Evolutionary conservation across 2,329 filamentous ascomycete species (phyloP).

Genomic region (Beauveria bassiana): DNA sequence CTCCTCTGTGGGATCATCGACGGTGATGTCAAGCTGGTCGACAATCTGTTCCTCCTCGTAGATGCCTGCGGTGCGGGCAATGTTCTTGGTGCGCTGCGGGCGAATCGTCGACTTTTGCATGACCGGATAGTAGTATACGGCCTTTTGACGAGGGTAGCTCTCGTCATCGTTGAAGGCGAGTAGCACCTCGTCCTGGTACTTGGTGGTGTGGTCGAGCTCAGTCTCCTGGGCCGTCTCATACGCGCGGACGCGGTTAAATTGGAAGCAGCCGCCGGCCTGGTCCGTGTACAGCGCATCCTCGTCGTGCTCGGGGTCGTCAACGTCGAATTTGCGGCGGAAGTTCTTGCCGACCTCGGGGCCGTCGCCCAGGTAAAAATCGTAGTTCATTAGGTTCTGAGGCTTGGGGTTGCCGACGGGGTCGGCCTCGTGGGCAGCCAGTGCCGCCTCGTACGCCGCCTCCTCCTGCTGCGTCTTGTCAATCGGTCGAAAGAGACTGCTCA

Average conservation of each 20-base stretch:
- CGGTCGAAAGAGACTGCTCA: constrained; percentile 54
- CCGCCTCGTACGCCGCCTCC: constrained; percentile 41
- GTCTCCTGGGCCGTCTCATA: constrained; percentile 57
- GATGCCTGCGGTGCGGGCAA: constrained; percentile 44
- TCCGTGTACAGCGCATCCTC: constrained; percentile 48
- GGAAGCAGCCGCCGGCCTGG: constrained; percentile 45
- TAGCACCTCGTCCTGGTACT: constrained; percentile 58
- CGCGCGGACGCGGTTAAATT: constrained; percentile 52
- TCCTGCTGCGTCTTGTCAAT: constrained; percentile 48
- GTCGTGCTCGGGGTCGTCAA: constrained; percentile 46
- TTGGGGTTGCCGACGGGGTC: constrained; percentile 49
- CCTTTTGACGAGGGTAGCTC: constrained; percentile 43
- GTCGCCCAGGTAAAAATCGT: constrained; percentile 58
- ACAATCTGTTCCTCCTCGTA: constrained; percentile 43
- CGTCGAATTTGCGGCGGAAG: constrained; percentile 55
- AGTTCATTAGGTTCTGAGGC: constrained; percentile 53
- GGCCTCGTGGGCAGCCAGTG: constrained; percentile 45
- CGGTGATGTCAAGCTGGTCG: constrained; percentile 47
- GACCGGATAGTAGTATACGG: constrained; percentile 60
- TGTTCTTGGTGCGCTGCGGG: constrained; percentile 56
- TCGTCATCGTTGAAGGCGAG: constrained; percentile 50
- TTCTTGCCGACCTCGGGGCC: constrained; percentile 37
- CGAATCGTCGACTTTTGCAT: constrained; percentile 56
- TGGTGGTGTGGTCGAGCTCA: constrained; percentile 48
- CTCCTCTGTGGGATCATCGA: constrained; percentile 48